Percentiles rank a stretch among this genome's conserved stretches.
These are phyloP conservation scores for Penicillium nordicum DNA, from an alignment of 2,329 filamentous ascomycete genomes.

Conservation along the genomic window DNA sequence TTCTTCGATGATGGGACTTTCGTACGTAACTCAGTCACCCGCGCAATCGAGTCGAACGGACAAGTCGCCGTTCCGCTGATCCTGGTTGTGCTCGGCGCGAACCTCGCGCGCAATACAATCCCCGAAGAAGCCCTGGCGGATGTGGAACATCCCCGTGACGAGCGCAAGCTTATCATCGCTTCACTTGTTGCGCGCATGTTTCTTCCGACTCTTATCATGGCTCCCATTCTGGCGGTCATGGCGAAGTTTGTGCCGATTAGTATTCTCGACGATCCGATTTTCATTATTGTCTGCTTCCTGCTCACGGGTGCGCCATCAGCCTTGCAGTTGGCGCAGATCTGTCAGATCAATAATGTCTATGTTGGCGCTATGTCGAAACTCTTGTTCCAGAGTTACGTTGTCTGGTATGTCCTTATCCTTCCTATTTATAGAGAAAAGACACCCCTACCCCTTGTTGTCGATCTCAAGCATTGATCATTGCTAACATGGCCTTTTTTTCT, in stretches of 20 bases:
- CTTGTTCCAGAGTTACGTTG: slow-evolving; percentile 92
- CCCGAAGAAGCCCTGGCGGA: slow-evolving; percentile 63
- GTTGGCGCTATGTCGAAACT: slow-evolving; percentile 91
- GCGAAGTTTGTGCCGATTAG: slow-evolving; percentile 90
- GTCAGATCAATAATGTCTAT: slow-evolving; percentile 95
- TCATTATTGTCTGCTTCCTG: slow-evolving; percentile 95
- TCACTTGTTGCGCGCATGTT: slow-evolving; percentile 88
- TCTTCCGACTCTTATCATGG: slow-evolving; percentile 86
- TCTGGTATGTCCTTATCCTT: slow-evolving; percentile 62
- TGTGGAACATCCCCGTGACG: slow-evolving; percentile 64
- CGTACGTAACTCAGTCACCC: slow-evolving; percentile 86
- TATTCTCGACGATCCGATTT: slow-evolving; percentile 96
- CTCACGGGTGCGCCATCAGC: slow-evolving; percentile 91
- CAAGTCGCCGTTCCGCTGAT: slow-evolving; percentile 93
- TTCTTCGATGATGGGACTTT: slow-evolving; percentile 92
- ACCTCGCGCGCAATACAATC: slow-evolving; percentile 86
- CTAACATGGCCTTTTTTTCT: slow-evolving; percentile 18
- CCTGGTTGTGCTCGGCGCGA: slow-evolving; percentile 89
- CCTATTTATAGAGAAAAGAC: background rate
- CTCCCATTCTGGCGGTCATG: slow-evolving; percentile 76
- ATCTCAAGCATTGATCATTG: background rate
- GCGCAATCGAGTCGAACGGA: slow-evolving; percentile 78
- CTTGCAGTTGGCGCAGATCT: slow-evolving; percentile 93
- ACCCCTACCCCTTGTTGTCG: background rate
- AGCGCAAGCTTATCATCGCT: slow-evolving; percentile 77